Evolutionary conservation across 2,329 filamentous ascomycete genomes (phyloP), one percentile per base, ranked within the genome.

Genomic region (Cadophora malorum): DNA sequence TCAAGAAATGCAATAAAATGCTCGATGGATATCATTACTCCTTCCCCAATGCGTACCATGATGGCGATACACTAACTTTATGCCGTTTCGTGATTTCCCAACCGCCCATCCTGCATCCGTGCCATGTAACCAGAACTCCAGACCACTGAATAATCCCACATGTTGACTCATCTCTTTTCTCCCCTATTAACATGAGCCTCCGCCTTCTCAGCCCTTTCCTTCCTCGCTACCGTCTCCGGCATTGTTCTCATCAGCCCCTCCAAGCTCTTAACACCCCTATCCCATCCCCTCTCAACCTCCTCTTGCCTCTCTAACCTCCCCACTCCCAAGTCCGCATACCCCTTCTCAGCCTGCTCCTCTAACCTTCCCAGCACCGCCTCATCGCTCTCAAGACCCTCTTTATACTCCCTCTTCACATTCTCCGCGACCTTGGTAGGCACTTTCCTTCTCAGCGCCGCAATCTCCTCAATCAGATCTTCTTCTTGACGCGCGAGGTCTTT

Each of bases 381-480:
- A 56, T 77, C 76, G 9, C 21, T 64, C 71, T 72, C 69, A 52
- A 71, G 58, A 19, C 58, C 68, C 5, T 68, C 73, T 52, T 58
- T 74, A 63, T 71, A 71, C 38, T 50, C 66, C 35, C 58, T 71
- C 67, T 72, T 76, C 33, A 72, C 69, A 38, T 62, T 64, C 62
- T 73, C 72, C 33, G 67, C 71, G 5, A 73, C 66, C 31, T 62
- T 52, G 7, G 61, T 52, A 5, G 74, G 73, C 21, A 72, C 69
- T 45, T 67, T 74, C 66, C 70, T 72, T 53, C 76, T 69, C 47
- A 78, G 49, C 38, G 80, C 79, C 8, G 88, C 88, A 73, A 90
- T 88, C 73, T 89, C 86, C 71, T 88, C 85, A 55, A 90, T 84
- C 3, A 90, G 82, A 74, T 87, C 86, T 75, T 90, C 88, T 72